Base-by-base conservation (phyloP, 1,139 yeast species). In the Sugiyamaella paludigena region DNA sequence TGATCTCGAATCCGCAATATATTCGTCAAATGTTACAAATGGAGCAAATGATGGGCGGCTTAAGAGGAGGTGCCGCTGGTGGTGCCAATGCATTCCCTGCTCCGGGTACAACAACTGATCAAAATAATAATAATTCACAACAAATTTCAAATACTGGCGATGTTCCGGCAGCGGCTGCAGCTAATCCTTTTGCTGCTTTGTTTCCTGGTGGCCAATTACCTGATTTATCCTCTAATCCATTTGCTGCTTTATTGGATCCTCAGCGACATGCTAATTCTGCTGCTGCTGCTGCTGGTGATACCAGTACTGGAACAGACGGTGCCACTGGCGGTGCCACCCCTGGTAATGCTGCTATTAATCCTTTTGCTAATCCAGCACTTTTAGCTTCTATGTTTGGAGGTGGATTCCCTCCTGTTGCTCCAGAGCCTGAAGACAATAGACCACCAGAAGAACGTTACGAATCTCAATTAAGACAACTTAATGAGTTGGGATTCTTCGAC, bases 371-470 rank as follows among this genome's bases (percentile, higher is more conserved):
- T 47, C 65, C 63, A 5, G 56, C 54, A 8, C 48, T 56, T 16
- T 44, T 61, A 7, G 58, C 56, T 9, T 49, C 57, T 36, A 36
- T 58, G 43, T 43, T 58, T 36, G 67, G 67, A 9, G 59, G 56
- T 6, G 48, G 44, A 6, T 56, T 52, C 16, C 50, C 45, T 10
- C 43, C 54, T 36, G 58, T 50, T n/a, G 54, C 54, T 10, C 49
- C 61, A 28, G 58, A 55, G 29, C 80, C 83, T 5, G 78, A 71
- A 11, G 98, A 91, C 62, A 84, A 69, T 54, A 78, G 97, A 64
- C 98, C 98, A 2, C 98, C 98, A 9, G 98, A 92, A 73, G 98
- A 88, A 67, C 78, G 95, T 54, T 92, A 84, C 68, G 96, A 87
- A 66, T 66, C 75, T n/a, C 98, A 92, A 66, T 75, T 92, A 61